Conservation (phyloP, 371 early-diverging fungal genomes). For the Syncephalis fuscata region DNA sequence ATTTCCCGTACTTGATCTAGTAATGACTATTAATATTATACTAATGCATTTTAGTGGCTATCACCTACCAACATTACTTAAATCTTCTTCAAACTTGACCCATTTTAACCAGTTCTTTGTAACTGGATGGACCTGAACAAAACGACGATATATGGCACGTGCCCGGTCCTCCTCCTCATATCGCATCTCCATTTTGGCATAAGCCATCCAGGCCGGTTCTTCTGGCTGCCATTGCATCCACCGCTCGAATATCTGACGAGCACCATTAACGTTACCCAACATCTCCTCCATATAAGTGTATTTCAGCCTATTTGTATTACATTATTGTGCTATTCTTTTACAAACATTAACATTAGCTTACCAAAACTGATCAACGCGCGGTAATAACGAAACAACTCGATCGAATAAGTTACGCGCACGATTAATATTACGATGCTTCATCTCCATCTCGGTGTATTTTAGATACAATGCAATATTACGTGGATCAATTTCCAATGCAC, state of each 20-base stretch:
- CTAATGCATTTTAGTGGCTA: too few species aligned
- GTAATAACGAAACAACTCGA: conserved; percentile 74
- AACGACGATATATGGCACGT: conserved; percentile 62
- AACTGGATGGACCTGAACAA: conserved; percentile 78
- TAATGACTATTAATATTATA: too few species aligned
- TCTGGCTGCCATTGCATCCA: conserved; percentile 98
- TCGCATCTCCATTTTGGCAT: conserved; percentile 83
- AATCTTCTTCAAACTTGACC: conserved; percentile 86
- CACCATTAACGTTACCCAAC: conserved; percentile 77
- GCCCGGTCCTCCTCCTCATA: conserved; percentile 76
- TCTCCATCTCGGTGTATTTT: conserved; percentile 93
- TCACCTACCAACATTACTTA: conserved; percentile 35
- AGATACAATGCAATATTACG: conserved; percentile 76
- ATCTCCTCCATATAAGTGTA: conserved; percentile 96
- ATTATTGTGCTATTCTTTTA: too few species aligned
- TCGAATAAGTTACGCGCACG: conserved; percentile 89
- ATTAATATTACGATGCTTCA: conserved; percentile 85
- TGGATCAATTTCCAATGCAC: conserved; percentile 79
- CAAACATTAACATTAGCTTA: conserved; percentile 15
- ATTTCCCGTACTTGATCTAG: conserved; percentile 67
- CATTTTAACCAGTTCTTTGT: conserved; percentile 94
- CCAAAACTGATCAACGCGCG: conserved; percentile 94
- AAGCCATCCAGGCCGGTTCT: conserved; percentile 85
- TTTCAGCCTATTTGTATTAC: conserved; percentile 45
- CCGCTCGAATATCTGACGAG: conserved; percentile 87